Conservation (phyloP, 176 grass and related monocot species). For the Oryza punctata region DNA sequence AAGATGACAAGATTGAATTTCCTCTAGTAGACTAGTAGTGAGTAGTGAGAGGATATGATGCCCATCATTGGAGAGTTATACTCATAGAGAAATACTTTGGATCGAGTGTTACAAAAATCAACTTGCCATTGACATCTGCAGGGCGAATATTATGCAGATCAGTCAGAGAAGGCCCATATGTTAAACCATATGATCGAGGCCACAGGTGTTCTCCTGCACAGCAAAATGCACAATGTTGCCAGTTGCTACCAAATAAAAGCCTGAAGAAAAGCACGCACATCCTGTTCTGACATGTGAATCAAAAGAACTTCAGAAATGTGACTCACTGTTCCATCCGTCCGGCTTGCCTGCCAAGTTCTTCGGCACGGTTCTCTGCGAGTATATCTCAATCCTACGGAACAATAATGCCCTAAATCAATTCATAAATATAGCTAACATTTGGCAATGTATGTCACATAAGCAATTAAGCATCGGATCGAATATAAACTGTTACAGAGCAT, state of each 20-base stretch:
- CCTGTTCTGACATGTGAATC: background rate
- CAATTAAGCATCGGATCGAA: background rate
- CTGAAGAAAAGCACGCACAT: background rate
- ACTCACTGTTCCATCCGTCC: slow-evolving; percentile 88
- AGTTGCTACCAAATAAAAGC: background rate
- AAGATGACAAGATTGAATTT: background rate
- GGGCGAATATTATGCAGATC: slow-evolving; percentile 77
- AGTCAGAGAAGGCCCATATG: slow-evolving; percentile 44
- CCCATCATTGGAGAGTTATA: background rate
- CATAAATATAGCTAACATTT: background rate
- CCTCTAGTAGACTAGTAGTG: background rate
- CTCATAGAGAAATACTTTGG: background rate
- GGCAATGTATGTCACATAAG: background rate
- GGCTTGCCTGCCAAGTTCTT: slow-evolving; percentile 71
- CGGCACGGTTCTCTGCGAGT: slow-evolving; percentile 59
- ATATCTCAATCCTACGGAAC: slow-evolving; percentile 61
- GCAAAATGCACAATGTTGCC: background rate
- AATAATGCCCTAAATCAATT: background rate
- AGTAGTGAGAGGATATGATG: background rate
- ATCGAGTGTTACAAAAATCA: background rate
- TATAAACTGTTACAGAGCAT: slow-evolving; percentile 14
- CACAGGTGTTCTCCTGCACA: slow-evolving; percentile 81
- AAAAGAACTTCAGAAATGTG: slow-evolving; percentile 27
- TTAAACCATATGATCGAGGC: slow-evolving; percentile 73
- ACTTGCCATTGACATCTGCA: slow-evolving; percentile 68